Conservation (phyloP, 768 basidiomycete genomes). For the Psilocybe tampanensis region DNA sequence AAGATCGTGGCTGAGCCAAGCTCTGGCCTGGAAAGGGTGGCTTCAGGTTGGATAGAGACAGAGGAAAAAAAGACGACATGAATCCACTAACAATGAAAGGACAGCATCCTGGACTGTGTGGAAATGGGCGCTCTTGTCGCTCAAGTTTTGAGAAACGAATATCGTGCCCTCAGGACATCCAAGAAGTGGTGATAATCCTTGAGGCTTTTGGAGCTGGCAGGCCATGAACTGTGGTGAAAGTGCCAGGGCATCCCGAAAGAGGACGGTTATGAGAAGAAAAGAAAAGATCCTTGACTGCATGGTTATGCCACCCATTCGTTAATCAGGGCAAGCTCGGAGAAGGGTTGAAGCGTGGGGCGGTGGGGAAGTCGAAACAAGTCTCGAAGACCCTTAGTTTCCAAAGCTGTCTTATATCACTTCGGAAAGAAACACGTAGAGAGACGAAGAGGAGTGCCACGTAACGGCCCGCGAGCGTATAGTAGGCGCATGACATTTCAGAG, state of each 20-base stretch:
- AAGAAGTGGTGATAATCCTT: slow-evolving; percentile 39
- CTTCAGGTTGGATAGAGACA: neutral
- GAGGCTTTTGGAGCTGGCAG: slow-evolving; percentile 56
- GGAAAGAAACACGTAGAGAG: too few species aligned
- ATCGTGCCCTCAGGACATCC: slow-evolving; percentile 63
- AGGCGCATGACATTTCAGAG: too few species aligned
- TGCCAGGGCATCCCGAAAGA: slow-evolving; percentile 13
- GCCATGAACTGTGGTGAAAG: slow-evolving; percentile 48
- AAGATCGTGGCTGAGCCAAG: slow-evolving; percentile 48
- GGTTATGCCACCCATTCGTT: too few species aligned
- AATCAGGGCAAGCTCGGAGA: too few species aligned
- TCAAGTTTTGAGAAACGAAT: slow-evolving; percentile 52
- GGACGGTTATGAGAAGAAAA: too few species aligned
- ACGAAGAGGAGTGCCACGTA: too few species aligned
- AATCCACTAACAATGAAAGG: slow-evolving; percentile 43
- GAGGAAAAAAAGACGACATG: slow-evolving; percentile 15
- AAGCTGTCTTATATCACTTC: too few species aligned
- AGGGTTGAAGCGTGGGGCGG: too few species aligned
- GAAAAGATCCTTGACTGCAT: too few species aligned
- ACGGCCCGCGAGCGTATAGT: too few species aligned
- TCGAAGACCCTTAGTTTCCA: too few species aligned
- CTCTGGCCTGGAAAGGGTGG: slow-evolving; percentile 36
- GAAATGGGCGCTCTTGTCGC: slow-evolving; percentile 47
- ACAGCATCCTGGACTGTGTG: slow-evolving; percentile 57
- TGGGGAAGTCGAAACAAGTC: too few species aligned